A percentile compares a stretch with the other conserved stretches of the same genome.
Conservation (phyloP, 345 rosid genomes). For the Stellera chamaejasme region DNA sequence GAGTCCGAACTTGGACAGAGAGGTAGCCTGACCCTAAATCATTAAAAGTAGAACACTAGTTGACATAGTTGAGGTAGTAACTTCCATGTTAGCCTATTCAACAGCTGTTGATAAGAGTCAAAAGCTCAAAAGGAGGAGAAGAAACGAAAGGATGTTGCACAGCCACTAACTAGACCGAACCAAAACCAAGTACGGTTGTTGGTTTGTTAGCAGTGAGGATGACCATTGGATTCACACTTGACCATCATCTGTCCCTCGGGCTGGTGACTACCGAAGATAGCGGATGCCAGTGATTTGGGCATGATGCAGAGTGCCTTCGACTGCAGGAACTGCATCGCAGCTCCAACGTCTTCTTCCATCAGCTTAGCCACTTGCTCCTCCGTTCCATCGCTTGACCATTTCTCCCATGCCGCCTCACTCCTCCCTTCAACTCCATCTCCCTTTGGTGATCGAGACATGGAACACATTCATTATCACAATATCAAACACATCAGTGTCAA, state of each 20-base stretch:
- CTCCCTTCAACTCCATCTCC: slow-evolving; percentile 46
- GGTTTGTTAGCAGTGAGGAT: slow-evolving; percentile 20
- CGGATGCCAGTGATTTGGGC: slow-evolving; percentile 63
- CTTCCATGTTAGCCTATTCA: too few species aligned
- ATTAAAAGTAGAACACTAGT: too few species aligned
- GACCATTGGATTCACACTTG: slow-evolving; percentile 47
- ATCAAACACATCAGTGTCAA: background rate
- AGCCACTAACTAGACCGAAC: too few species aligned
- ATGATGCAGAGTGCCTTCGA: slow-evolving; percentile 77
- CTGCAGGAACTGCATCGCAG: slow-evolving; percentile 79
- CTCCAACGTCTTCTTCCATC: slow-evolving; percentile 77
- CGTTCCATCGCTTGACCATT: slow-evolving; percentile 64
- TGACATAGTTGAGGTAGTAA: too few species aligned
- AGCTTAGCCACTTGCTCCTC: slow-evolving; percentile 66
- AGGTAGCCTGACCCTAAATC: too few species aligned
- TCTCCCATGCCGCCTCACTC: slow-evolving; percentile 51
- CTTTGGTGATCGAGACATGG: slow-evolving; percentile 16
- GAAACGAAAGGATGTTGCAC: too few species aligned
- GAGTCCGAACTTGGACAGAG: too few species aligned
- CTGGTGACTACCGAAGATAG: slow-evolving; percentile 43
- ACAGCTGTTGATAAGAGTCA: too few species aligned
- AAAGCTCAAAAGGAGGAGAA: too few species aligned
- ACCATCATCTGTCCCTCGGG: slow-evolving; percentile 25
- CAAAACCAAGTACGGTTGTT: too few species aligned
- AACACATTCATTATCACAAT: background rate